A percentile compares a stretch with the other conserved stretches of the same genome.
These are phyloP conservation scores for Tolypocladium nubicola DNA, from an alignment of 2,329 filamentous ascomycete genomes.

Conservation along the genomic window DNA sequence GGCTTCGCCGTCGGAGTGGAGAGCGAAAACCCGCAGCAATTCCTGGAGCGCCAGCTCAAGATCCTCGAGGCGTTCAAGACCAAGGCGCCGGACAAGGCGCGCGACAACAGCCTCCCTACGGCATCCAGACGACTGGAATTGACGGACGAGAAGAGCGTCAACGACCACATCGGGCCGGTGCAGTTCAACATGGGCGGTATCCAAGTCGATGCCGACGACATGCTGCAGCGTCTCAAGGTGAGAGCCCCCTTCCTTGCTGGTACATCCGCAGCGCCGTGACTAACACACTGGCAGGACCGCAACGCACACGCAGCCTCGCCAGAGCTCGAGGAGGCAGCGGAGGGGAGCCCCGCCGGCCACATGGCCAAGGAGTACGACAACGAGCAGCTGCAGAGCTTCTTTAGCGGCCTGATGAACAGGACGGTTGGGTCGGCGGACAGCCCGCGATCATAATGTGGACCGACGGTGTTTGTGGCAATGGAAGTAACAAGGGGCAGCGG, in stretches of 20 bases:
- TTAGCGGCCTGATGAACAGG: constrained; percentile 48
- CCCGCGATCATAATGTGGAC: constrained; percentile 5
- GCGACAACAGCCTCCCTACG: constrained; percentile 12
- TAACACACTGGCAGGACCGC: constrained; percentile 35
- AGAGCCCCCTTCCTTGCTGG: constrained; percentile 6
- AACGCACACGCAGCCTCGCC: constrained; percentile 40
- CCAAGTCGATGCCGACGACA: constrained; percentile 88
- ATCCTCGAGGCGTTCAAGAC: constrained; percentile 57
- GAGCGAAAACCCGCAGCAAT: constrained; percentile 59
- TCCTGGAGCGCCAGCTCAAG: constrained; percentile 65
- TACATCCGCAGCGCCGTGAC: not conserved
- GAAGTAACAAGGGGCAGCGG: constrained; percentile 1
- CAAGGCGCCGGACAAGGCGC: constrained; percentile 38
- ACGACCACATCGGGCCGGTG: constrained; percentile 84
- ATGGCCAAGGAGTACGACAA: constrained; percentile 37
- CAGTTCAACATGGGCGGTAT: constrained; percentile 99
- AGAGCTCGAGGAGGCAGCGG: constrained; percentile 28
- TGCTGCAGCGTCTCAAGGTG: constrained; percentile 79
- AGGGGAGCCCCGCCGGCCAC: constrained; percentile 25
- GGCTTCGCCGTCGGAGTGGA: constrained; percentile 22
- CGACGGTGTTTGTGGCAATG: not conserved
- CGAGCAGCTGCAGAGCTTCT: constrained; percentile 49
- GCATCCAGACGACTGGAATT: constrained; percentile 18
- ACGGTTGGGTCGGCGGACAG: constrained; percentile 21
- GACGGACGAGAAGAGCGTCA: constrained; percentile 37